phyloP scores from a whole-genome alignment of 1,139 yeast genomes.

The Suhomyces anneliseae region DNA sequence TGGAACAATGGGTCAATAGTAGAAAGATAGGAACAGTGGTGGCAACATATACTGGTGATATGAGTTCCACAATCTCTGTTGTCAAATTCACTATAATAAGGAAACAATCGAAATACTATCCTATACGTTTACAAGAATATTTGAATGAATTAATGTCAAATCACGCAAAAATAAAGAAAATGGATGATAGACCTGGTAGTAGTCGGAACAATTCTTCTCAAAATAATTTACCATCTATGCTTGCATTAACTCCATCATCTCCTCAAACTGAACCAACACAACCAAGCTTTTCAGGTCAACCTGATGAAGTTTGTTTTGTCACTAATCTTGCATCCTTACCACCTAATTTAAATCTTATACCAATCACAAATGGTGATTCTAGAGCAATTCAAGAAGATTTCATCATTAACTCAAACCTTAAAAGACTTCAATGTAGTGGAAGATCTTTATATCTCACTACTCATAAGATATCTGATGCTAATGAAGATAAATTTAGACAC shows the following conservation, averaged over 20 bases:
- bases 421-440: conserved; percentile 81
- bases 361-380: conserved; percentile 65
- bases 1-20: conserved; percentile 90
- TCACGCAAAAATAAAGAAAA: conserved; percentile 49
- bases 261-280: neutral
- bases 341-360: conserved; percentile 67
- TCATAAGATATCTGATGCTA: conserved; percentile 67
- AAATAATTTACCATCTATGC: neutral
- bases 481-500: conserved; percentile 79
- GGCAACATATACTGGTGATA: conserved; percentile 82
- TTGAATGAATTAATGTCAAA: conserved; percentile 63
- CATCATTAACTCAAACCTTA: conserved; percentile 71
- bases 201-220: conserved; percentile 4
- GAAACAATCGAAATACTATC: conserved; percentile 56
- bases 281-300: conserved; percentile 42
- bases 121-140: conserved; percentile 56
- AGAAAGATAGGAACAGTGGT: conserved; percentile 68
- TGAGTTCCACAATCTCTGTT: conserved; percentile 60
- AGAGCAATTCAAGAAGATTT: conserved; percentile 55
- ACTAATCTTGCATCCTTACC: conserved; percentile 82
- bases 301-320: conserved; percentile 57
- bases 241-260: neutral
- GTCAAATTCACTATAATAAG: conserved; percentile 60
- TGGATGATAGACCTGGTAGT: conserved; percentile 23
- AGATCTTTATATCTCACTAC: conserved; percentile 72